phyloP scores from a whole-genome alignment of 2,329 filamentous ascomycete species.

The Ampelomyces quisqualis region DNA sequence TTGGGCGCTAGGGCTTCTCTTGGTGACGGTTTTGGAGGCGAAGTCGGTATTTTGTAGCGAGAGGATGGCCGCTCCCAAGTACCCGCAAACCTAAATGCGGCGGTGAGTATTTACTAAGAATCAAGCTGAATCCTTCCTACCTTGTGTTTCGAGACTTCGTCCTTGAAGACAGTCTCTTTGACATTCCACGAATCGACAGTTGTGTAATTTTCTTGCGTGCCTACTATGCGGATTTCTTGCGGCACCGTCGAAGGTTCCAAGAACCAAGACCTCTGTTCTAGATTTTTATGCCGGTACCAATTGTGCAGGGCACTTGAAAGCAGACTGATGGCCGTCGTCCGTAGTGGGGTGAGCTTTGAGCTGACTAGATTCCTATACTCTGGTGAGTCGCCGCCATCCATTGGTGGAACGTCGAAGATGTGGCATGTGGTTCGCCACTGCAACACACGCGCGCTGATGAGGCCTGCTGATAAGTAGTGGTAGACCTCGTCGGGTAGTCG shows the following conservation, averaged over 20 bases:
- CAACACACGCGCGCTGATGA: constrained; percentile 76
- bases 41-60: constrained; percentile 71
- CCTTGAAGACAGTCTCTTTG: constrained; percentile 58
- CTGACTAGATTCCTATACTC: constrained; percentile 81
- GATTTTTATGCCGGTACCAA: constrained; percentile 77
- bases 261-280: constrained; percentile 82
- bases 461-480: constrained; percentile 80
- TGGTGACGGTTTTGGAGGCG: constrained; percentile 65
- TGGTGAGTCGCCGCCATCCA: constrained; percentile 77
- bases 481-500: constrained; percentile 87
- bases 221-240: constrained; percentile 58
- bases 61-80: constrained; percentile 54
- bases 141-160: constrained; percentile 34
- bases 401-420: constrained; percentile 75
- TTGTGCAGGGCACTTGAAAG: constrained; percentile 78
- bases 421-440: constrained; percentile 81
- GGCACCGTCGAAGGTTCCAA: constrained; percentile 29
- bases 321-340: constrained; percentile 74
- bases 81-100: constrained; percentile 27
- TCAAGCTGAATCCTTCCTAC: constrained; percentile 12
- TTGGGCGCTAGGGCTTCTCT: constrained; percentile 49
- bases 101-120: constrained; percentile 3
- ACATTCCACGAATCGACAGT: constrained; percentile 71
- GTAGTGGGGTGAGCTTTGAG: constrained; percentile 69
- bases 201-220: constrained; percentile 56